Base-by-base conservation (phyloP, 306 rosid genomes). In the Calophaca sinica region DNA sequence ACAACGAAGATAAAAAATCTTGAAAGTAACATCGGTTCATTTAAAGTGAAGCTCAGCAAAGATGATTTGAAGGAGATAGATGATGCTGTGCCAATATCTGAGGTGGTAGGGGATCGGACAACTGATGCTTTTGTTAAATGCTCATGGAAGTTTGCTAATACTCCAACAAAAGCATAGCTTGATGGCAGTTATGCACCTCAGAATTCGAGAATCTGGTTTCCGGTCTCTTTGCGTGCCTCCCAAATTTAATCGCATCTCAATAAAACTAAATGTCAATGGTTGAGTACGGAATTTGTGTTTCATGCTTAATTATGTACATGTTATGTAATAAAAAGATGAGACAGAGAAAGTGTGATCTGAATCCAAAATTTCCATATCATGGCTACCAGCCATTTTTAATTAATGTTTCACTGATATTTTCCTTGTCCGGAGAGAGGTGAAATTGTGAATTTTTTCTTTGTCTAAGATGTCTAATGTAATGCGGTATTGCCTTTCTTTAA, bases 71-170 rank as follows among this genome's bases (percentile, higher is more conserved):
- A 51, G 68, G 90, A 86, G 81, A 82, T 90, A 42, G 84, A 86
- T 58, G 86, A 86, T 28, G 67, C 72, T 3, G 45, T 85, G 61
- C 81, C 87, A 31, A 32, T 72, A 26, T 66, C 84, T 2, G 88
- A 84, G 32, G 88, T 79, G 5, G 82, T 59, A 11, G 91, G 91
- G 54, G 50, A 80, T 48, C 82, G 93, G 59, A 71, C 77, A 4
- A 52, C 73, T 9, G 88, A 35, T 2, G 35, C 46, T 68, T 80
- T 81, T 14, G 20, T 81, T 8, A 64, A 75, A 74, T 80, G 80
- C 62, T 83, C 91, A 29, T 90, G 96, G 96, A 83, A 73, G 79
- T 90, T 85, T 80, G 90, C 91, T 48, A 31, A 84, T 62, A 88
- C 88, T 61, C 83, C 88, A 11, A 3, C 76, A 53, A 69, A 78